A percentile compares a stretch with the other conserved stretches of the same genome.
These are phyloP conservation scores for Phytophthora colocasiae DNA, from an alignment of 352 stramenopile species.

Conservation along the genomic window DNA sequence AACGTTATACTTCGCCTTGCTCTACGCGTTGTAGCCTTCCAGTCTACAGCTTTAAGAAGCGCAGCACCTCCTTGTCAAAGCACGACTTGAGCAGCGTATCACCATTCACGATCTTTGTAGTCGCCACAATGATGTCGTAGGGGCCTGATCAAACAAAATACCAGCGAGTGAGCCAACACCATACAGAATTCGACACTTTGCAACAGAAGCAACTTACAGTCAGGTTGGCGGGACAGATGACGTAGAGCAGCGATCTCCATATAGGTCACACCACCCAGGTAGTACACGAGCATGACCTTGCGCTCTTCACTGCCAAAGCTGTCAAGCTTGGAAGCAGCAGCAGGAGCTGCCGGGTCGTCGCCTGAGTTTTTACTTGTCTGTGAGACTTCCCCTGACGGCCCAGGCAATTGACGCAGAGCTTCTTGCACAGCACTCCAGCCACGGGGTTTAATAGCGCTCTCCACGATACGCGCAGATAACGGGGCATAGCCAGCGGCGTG, in stretches of 20 bases:
- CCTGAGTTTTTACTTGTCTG: slow-evolving; percentile 56
- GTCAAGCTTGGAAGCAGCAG: slow-evolving; percentile 60
- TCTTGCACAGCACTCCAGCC: slow-evolving; percentile 85
- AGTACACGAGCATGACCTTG: slow-evolving; percentile 97
- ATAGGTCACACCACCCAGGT: slow-evolving; percentile 96
- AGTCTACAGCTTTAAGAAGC: slow-evolving; percentile 72
- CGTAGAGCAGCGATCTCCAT: slow-evolving; percentile 97
- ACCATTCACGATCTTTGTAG: slow-evolving; percentile 93
- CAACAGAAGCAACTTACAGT: slow-evolving; percentile 75
- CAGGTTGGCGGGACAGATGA: slow-evolving; percentile 92
- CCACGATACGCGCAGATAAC: slow-evolving; percentile 93
- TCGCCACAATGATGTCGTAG: slow-evolving; percentile 94
- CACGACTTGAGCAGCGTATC: slow-evolving; percentile 88
- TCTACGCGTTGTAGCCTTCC: slow-evolving; percentile 8
- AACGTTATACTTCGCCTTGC: slow-evolving; percentile 13
- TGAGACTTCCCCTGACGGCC: slow-evolving; percentile 77
- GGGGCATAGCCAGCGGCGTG: slow-evolving; percentile 94
- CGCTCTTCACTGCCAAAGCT: slow-evolving; percentile 76
- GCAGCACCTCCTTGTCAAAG: slow-evolving; percentile 85
- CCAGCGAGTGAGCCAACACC: slow-evolving; percentile 7
- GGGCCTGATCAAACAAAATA: slow-evolving; percentile 48
- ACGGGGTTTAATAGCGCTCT: slow-evolving; percentile 83
- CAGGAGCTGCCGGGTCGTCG: slow-evolving; percentile 47
- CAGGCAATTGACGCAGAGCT: slow-evolving; percentile 84
- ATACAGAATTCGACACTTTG: neutral